Evolutionary conservation across 164 flowering plant species (phyloP).

Genomic region (Vitis riparia): DNA sequence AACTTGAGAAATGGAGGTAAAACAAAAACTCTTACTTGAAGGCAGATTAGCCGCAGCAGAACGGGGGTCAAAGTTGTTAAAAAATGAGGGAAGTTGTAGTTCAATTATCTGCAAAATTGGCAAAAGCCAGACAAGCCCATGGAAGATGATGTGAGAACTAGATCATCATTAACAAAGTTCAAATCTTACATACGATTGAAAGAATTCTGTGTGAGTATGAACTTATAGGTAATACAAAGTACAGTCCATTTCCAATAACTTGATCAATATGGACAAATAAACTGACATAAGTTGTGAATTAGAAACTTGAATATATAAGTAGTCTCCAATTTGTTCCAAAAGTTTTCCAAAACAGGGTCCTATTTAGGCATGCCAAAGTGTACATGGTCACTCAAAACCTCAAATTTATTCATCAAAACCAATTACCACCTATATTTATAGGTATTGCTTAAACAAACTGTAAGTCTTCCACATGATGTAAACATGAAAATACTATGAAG

Average conservation of each 20-base stretch:
- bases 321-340: too few species aligned
- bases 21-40: constrained; percentile 50
- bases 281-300: neutral
- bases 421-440: too few species aligned
- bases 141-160: neutral
- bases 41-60: constrained; percentile 96
- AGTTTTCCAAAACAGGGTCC: too few species aligned
- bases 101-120: constrained; percentile 65
- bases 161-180: neutral
- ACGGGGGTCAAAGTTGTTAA: constrained; percentile 84
- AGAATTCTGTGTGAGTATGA: neutral
- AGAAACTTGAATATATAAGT: too few species aligned
- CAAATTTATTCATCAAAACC: too few species aligned
- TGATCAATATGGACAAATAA: neutral
- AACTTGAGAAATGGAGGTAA: neutral
- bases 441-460: too few species aligned
- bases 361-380: too few species aligned
- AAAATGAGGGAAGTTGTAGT: constrained; percentile 91
- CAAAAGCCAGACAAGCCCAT: constrained; percentile 6
- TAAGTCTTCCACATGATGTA: too few species aligned
- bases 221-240: neutral
- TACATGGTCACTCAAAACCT: too few species aligned
- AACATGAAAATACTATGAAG: too few species aligned
- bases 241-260: neutral
- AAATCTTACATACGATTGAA: neutral